Evolutionary conservation across 495 filamentous ascomycete species (phyloP), one percentile per base, ranked within the genome.

Genomic region (Terfezia claveryi): DNA sequence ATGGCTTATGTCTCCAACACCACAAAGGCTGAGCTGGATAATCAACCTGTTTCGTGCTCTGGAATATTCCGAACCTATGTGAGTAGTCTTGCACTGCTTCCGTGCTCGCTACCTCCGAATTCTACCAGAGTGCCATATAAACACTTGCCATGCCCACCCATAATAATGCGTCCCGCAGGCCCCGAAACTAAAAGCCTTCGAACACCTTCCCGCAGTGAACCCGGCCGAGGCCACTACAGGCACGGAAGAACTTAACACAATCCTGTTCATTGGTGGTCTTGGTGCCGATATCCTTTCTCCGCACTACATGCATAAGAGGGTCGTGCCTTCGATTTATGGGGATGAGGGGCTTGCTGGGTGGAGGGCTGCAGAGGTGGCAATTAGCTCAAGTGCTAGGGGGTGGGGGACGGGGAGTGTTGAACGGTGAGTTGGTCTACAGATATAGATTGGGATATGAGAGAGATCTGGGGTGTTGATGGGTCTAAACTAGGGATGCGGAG

Each of bases 211-310:
- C 2, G 41, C 41, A 14, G 41, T 46, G 4, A 46, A 20, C 17
- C 14, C 2, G 16, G 10, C 38, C 2, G 38, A 5, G 41, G 14
- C 41, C 12, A 14, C 41, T 14, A 20, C 41, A 14, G 27, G 7
- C 27, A 32, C 4, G 4, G 7, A 32, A 32, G 27, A 7, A 32
- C 4, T 46, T 20, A 80, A 93, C 70, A 79, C 78, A 23, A 70
- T 95, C 27, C 69, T 98, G 60, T 93, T 91, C 69, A 73, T 94
- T 53, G 81, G 80, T 58, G 89, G 91, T 20, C 76, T 98, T 49
- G 80, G 77, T 51, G 87, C 93, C 69, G 84, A 83, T 17, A 74
- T 87, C 49, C 73, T 78, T 46, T 20, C 14, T 5, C 41, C 41
- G 12, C 17, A 14, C 2, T 46, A 46, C 17, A 8, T 46, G 14